A percentile compares a stretch with the other conserved stretches of the same genome.
Evolutionary conservation across 805 yeast genomes (phyloP).

Genomic region (Cyberlindnera saturnus): DNA sequence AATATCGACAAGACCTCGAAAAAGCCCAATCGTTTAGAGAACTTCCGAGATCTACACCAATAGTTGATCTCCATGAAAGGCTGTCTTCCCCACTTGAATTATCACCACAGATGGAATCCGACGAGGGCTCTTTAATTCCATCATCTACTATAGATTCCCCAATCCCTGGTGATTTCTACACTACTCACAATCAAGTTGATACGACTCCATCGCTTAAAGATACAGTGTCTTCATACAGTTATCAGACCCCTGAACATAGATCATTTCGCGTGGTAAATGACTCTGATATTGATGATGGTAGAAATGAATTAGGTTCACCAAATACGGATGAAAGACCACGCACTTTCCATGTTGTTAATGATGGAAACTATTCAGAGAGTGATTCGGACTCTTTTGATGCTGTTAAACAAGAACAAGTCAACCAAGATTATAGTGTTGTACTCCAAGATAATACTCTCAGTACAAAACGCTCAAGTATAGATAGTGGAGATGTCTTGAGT

Average conservation of each 20-base stretch:
- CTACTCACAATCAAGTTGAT: background rate
- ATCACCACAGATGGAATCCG: too few relatives aligned
- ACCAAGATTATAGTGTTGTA: constrained; percentile 11
- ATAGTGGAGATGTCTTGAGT: constrained; percentile 23
- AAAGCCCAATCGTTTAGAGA: too few relatives aligned
- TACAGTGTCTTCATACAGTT: constrained; percentile 6
- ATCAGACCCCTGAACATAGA: constrained; percentile 7
- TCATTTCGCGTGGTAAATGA: constrained; percentile 8
- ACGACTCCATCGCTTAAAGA: constrained; percentile 1
- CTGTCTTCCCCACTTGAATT: background rate
- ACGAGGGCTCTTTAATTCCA: too few relatives aligned
- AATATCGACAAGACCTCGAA: background rate
- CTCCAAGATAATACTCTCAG: constrained; percentile 9
- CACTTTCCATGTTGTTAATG: constrained; percentile 24
- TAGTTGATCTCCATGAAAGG: background rate
- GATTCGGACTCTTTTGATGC: constrained; percentile 12
- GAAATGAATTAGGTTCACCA: background rate
- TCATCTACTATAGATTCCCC: too few relatives aligned
- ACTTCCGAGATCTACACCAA: background rate
- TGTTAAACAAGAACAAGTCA: constrained; percentile 3
- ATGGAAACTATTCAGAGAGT: constrained; percentile 21
- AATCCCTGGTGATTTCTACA: background rate
- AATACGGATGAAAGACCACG: constrained; percentile 4
- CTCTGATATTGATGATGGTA: constrained; percentile 2
- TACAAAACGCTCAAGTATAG: constrained; percentile 4